Evolutionary conservation across 2,329 filamentous ascomycete species (phyloP).

Genomic region (Aspergillus oerlinghausenensis): DNA sequence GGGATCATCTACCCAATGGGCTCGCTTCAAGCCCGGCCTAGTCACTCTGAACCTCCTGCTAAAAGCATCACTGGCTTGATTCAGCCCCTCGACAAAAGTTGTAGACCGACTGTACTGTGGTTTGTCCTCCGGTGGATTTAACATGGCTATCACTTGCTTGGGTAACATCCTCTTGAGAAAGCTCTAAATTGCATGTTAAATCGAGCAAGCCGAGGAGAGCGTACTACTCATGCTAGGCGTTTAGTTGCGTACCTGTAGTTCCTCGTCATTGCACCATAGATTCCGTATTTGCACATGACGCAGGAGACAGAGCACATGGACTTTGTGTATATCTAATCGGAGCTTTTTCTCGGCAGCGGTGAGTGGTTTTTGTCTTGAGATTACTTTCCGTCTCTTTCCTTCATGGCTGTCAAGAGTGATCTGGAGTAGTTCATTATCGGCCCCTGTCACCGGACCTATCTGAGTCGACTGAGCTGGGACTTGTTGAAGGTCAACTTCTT

Average conservation of each 20-base stretch:
- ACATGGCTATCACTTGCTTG: slow-evolving; percentile 59
- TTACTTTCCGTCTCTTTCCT: slow-evolving; percentile 19
- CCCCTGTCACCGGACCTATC: slow-evolving; percentile 10
- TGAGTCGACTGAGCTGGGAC: slow-evolving; percentile 20
- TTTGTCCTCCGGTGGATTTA: slow-evolving; percentile 64
- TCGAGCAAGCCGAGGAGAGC: neutral
- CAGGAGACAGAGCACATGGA: slow-evolving; percentile 77
- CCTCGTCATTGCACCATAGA: slow-evolving; percentile 76
- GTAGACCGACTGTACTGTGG: slow-evolving; percentile 72
- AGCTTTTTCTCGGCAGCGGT: slow-evolving; percentile 55
- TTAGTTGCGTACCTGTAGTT: slow-evolving; percentile 53
- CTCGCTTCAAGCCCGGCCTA: slow-evolving; percentile 62
- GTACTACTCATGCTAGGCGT: neutral
- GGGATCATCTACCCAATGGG: slow-evolving; percentile 70
- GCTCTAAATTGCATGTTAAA: slow-evolving; percentile 18
- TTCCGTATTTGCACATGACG: slow-evolving; percentile 75
- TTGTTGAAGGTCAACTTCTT: slow-evolving; percentile 51
- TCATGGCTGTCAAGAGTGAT: slow-evolving; percentile 35
- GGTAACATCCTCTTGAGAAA: slow-evolving; percentile 61
- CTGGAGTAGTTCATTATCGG: slow-evolving; percentile 26
- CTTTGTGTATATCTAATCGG: slow-evolving; percentile 76
- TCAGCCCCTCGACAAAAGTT: slow-evolving; percentile 74
- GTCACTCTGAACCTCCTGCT: slow-evolving; percentile 65
- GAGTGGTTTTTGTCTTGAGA: slow-evolving; percentile 47
- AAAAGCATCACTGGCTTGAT: slow-evolving; percentile 64